These are phyloP conservation scores for Croton laevigatus DNA, from an alignment of 441 rosid genomes.

Conservation along the genomic window DNA sequence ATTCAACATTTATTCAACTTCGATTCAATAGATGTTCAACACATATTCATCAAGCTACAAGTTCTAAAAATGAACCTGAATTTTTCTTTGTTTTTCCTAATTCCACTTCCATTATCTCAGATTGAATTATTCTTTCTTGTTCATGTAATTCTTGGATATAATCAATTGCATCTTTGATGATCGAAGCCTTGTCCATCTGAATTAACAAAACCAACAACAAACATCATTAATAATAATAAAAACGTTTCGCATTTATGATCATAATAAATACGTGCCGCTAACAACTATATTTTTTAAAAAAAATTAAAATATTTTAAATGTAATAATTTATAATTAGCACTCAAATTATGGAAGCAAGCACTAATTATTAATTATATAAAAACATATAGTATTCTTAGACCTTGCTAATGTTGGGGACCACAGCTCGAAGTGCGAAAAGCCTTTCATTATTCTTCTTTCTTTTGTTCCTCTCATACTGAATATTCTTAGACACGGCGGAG, in stretches of 20 bases:
- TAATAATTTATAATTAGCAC: background rate
- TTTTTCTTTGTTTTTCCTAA: slow-evolving; percentile 41
- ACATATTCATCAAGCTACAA: no score
- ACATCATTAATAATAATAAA: no score
- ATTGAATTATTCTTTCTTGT: slow-evolving; percentile 63
- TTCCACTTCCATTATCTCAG: slow-evolving; percentile 74
- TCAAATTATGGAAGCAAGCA: slow-evolving; percentile 3
- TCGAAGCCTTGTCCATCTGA: slow-evolving; percentile 98
- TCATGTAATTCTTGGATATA: slow-evolving; percentile 81
- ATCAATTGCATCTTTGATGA: slow-evolving; percentile 84
- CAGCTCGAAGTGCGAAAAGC: slow-evolving; percentile 80
- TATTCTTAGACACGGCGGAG: slow-evolving; percentile 68
- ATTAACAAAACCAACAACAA: background rate
- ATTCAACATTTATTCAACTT: no score
- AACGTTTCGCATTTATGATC: background rate
- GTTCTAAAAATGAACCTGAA: no score
- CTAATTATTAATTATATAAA: background rate
- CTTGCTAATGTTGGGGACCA: slow-evolving; percentile 92
- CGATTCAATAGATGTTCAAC: no score
- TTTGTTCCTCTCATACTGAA: slow-evolving; percentile 74
- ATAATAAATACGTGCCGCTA: background rate
- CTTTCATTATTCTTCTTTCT: slow-evolving; percentile 84
- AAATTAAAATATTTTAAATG: background rate
- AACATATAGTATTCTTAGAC: slow-evolving; percentile 34
- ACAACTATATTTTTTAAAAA: background rate